Conservation (phyloP, 768 basidiomycete species). For the Termitomyces sp. region DNA sequence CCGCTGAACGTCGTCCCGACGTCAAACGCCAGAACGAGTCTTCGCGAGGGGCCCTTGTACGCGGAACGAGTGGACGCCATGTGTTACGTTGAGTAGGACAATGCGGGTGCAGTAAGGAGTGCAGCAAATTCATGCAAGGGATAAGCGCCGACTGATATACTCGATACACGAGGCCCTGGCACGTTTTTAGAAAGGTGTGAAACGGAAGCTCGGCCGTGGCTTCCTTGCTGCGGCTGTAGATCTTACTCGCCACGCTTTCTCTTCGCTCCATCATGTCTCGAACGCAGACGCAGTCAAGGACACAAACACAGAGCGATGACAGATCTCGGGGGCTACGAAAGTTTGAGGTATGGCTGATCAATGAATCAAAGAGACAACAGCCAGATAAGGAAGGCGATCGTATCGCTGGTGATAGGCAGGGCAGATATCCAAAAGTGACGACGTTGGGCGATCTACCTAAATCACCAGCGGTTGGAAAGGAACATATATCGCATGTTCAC, state of each 20-base stretch:
- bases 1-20: slow-evolving; percentile 40
- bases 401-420: not conserved
- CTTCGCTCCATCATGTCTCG: slow-evolving; percentile 2
- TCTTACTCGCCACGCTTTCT: not conserved
- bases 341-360: not conserved
- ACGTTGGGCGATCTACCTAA: not conserved
- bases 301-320: not conserved
- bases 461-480: not conserved
- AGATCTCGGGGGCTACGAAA: not conserved
- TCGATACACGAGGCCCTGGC: slow-evolving; percentile 1
- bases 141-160: slow-evolving; percentile 8
- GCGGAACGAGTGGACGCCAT: slow-evolving; percentile 20
- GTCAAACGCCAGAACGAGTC: slow-evolving; percentile 45
- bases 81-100: not conserved
- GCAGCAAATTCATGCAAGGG: not conserved
- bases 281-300: not conserved
- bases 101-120: not conserved
- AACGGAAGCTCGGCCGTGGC: not conserved
- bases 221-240: not conserved
- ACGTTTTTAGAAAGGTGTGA: slow-evolving; percentile 7
- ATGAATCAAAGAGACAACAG: not conserved
- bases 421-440: not conserved
- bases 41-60: slow-evolving; percentile 33
- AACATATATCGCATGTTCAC: not conserved
- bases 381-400: not conserved